These are phyloP conservation scores for Auxenochlorella pyrenoidosa DNA, from an alignment of 139 green algal species.

Conservation along the genomic window DNA sequence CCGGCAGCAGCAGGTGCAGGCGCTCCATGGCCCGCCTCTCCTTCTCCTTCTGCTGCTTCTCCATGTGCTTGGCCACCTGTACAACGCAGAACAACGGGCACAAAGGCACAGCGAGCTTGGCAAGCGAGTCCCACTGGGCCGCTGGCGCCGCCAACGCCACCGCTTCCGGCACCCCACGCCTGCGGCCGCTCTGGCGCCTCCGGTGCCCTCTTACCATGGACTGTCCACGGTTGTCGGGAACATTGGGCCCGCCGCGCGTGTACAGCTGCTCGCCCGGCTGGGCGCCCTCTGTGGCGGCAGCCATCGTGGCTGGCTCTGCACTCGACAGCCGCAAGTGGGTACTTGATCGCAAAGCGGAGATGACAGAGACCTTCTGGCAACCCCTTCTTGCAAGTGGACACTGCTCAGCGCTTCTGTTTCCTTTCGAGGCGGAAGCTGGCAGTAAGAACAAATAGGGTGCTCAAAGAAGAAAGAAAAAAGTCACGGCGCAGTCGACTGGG, in stretches of 20 bases:
- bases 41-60: conserved; percentile 81
- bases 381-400: too few species aligned
- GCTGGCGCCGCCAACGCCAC: neutral
- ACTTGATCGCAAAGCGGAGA: too few species aligned
- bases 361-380: too few species aligned
- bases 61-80: conserved; percentile 63
- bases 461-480: too few species aligned
- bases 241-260: conserved; percentile 53
- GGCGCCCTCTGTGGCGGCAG: neutral
- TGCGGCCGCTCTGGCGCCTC: neutral
- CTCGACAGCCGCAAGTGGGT: neutral
- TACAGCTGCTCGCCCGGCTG: conserved; percentile 31
- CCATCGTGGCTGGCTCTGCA: neutral
- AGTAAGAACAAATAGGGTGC: too few species aligned
- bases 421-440: too few species aligned
- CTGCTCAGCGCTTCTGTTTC: too few species aligned
- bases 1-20: conserved; percentile 67
- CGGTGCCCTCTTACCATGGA: conserved; percentile 49
- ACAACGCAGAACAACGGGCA: neutral
- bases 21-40: conserved; percentile 73
- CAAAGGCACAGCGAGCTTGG: neutral
- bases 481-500: too few species aligned
- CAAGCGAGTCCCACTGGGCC: neutral
- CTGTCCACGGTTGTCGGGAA: conserved; percentile 50
- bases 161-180: too few species aligned